Percentiles rank a stretch among this genome's conserved stretches.
Conservation (phyloP, 495 filamentous ascomycete species). For the Aspergillus egyptiacus region DNA sequence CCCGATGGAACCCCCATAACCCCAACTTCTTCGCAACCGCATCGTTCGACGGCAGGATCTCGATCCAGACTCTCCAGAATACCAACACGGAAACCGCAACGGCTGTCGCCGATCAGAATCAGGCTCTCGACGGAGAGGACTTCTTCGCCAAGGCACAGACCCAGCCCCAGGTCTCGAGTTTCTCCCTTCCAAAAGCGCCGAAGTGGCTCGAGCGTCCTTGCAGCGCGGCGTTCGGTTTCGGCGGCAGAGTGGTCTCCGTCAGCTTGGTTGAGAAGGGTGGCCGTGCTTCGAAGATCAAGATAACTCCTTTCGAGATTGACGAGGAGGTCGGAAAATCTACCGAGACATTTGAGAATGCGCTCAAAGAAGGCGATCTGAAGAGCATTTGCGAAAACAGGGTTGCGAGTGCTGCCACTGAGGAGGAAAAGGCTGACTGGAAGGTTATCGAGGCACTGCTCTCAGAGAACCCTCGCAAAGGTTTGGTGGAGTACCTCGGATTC, state of each 20-base stretch:
- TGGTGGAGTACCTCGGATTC: constrained; percentile 86
- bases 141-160: constrained; percentile 93
- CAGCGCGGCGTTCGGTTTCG: constrained; percentile 91
- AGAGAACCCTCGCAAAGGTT: constrained; percentile 68
- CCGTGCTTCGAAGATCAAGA: constrained; percentile 69
- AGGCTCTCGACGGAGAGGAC: constrained; percentile 81
- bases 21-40: constrained; percentile 88
- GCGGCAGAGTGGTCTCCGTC: constrained; percentile 84
- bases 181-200: constrained; percentile 78
- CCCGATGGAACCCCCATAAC: constrained; percentile 88
- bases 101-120: constrained; percentile 51
- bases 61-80: constrained; percentile 87
- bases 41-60: constrained; percentile 93
- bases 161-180: constrained; percentile 81
- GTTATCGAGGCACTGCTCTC: constrained; percentile 86
- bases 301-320: constrained; percentile 85
- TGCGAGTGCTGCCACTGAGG: constrained; percentile 65
- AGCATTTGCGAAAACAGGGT: constrained; percentile 78
- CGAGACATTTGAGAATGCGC: constrained; percentile 76
- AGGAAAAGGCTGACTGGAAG: constrained; percentile 93
- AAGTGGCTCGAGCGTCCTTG: constrained; percentile 85
- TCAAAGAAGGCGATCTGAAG: constrained; percentile 69
- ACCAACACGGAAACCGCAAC: constrained; percentile 53
- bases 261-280: constrained; percentile 54
- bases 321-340: constrained; percentile 76